Conservation (phyloP, 257 asterid genomes). For the Handroanthus guayacan region DNA sequence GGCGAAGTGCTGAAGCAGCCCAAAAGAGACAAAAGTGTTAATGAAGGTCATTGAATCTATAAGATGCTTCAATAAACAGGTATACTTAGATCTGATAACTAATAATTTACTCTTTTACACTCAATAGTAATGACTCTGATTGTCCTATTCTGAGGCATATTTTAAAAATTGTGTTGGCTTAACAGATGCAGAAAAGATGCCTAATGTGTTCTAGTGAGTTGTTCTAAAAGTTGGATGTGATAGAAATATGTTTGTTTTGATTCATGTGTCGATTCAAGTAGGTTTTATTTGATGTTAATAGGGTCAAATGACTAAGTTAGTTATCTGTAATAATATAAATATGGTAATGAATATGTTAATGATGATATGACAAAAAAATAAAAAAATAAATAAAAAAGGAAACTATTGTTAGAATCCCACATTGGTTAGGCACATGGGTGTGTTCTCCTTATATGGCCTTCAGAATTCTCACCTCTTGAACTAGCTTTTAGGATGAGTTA, state of each 20-base stretch:
- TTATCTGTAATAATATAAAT: background rate
- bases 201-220: background rate
- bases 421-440: too few species aligned
- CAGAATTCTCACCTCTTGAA: too few species aligned
- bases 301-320: background rate
- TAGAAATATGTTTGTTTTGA: slow-evolving; percentile 3
- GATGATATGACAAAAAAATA: background rate
- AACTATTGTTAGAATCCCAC: too few species aligned
- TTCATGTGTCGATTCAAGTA: background rate
- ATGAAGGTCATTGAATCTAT: slow-evolving; percentile 21
- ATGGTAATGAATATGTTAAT: background rate
- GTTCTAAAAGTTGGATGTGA: slow-evolving; percentile 3
- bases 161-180: slow-evolving; percentile 7
- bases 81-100: slow-evolving; percentile 3
- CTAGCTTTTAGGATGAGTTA: too few species aligned
- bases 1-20: slow-evolving; percentile 85
- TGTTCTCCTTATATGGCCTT: too few species aligned
- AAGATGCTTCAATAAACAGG: slow-evolving; percentile 19
- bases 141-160: background rate
- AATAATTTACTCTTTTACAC: slow-evolving; percentile 20
- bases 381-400: too few species aligned
- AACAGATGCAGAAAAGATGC: background rate
- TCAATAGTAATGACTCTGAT: slow-evolving; percentile 24
- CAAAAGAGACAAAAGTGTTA: slow-evolving; percentile 38
- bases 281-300: background rate